Percentiles rank a stretch among this genome's conserved stretches.
These are phyloP conservation scores for Kalmusia sp. DNA, from an alignment of 2,329 filamentous ascomycete genomes.

Conservation along the genomic window DNA sequence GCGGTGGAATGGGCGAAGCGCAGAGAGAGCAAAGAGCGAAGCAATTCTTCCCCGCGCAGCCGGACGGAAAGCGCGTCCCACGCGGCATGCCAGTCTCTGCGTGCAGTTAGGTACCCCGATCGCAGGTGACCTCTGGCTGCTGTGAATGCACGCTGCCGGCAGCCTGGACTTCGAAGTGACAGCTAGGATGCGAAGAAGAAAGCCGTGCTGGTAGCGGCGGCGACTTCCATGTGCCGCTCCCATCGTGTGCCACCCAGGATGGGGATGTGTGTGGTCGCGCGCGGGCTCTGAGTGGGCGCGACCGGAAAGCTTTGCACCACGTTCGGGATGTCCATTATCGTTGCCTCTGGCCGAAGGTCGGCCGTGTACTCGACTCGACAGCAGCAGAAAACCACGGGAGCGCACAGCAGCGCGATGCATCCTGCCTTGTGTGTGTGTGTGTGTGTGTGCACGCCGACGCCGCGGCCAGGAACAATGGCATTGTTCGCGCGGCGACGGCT, in stretches of 20 bases:
- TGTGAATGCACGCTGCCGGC: constrained; percentile 38
- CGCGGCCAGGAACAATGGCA: constrained; percentile 9
- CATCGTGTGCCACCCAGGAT: constrained; percentile 25
- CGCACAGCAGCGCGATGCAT: background rate
- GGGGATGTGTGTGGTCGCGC: constrained; percentile 19
- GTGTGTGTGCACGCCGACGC: background rate
- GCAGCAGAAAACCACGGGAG: background rate
- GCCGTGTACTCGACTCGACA: background rate
- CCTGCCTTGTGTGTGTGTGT: background rate
- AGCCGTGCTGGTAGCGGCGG: constrained; percentile 17
- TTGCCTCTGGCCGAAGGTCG: constrained; percentile 5
- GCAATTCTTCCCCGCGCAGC: too few relatives aligned
- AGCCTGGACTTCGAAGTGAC: too few relatives aligned
- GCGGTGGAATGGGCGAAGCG: background rate
- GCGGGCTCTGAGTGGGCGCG: constrained; percentile 10
- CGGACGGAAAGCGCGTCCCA: background rate
- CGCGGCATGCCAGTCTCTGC: background rate
- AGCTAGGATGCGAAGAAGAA: too few relatives aligned
- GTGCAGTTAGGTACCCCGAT: constrained; percentile 2
- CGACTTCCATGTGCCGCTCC: constrained; percentile 22
- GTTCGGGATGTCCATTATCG: constrained; percentile 13
- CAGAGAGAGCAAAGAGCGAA: too few relatives aligned
- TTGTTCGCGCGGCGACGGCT: constrained; percentile 1
- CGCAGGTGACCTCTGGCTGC: constrained; percentile 39
- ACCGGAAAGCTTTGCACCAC: constrained; percentile 1